phyloP scores from a whole-genome alignment of 345 rosid genomes.

The Acer campestre region DNA sequence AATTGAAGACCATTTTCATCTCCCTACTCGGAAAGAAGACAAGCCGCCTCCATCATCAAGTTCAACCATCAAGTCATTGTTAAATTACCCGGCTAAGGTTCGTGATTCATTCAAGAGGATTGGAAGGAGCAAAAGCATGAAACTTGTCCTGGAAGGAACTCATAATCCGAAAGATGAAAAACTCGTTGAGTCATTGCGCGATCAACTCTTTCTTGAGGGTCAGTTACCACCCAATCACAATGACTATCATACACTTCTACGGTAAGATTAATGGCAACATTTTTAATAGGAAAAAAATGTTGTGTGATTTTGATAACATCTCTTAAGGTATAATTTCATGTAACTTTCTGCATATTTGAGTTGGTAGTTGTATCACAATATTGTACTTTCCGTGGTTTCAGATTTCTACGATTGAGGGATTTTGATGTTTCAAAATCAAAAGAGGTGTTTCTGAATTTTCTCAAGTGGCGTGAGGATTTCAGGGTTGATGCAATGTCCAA shows the following conservation, averaged over 20 bases:
- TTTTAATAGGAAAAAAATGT: not conserved
- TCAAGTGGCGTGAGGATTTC: slow-evolving; percentile 53
- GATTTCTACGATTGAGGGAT: slow-evolving; percentile 58
- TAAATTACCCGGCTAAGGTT: slow-evolving; percentile 35
- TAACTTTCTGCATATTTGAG: not conserved
- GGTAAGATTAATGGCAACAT: slow-evolving; percentile 32
- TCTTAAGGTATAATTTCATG: not conserved
- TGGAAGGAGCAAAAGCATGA: slow-evolving; percentile 47
- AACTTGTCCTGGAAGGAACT: slow-evolving; percentile 39
- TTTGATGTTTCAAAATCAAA: slow-evolving; percentile 56
- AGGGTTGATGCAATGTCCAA: slow-evolving; percentile 47
- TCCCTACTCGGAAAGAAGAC: slow-evolving; percentile 23
- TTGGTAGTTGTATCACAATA: not conserved
- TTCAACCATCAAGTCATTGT: slow-evolving; percentile 36
- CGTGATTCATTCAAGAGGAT: slow-evolving; percentile 42
- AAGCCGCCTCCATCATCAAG: slow-evolving; percentile 22
- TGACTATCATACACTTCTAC: slow-evolving; percentile 57
- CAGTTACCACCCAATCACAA: slow-evolving; percentile 39
- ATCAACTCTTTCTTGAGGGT: slow-evolving; percentile 49
- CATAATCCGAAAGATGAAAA: slow-evolving; percentile 51
- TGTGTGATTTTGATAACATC: not conserved
- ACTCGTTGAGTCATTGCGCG: slow-evolving; percentile 43
- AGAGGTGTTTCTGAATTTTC: slow-evolving; percentile 46
- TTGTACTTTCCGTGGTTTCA: slow-evolving; percentile 14
- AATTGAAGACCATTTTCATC: slow-evolving; percentile 37